Base-by-base conservation (phyloP, 1,284 basidiomycete species). In the Apiotrichum sp. region DNA sequence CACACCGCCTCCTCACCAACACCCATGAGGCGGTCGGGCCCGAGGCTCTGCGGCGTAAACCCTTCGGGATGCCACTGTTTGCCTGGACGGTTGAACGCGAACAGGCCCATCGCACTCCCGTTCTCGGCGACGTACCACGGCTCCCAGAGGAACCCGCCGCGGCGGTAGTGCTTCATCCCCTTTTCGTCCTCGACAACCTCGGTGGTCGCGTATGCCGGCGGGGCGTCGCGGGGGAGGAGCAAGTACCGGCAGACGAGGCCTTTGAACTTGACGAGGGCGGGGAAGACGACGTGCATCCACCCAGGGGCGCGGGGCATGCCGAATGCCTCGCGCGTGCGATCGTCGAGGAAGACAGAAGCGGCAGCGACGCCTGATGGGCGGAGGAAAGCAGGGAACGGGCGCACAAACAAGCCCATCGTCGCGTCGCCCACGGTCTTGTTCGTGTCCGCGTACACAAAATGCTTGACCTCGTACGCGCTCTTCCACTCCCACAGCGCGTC, bases 101-200 rank as follows among this genome's bases (percentile, higher is more conserved):
- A 44, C 1, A 47, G 44, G 16, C 58, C 58, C 16, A 57, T 14
- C 10, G 13, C 39, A 6, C 44, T 11, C 5, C 36, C 46, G 6
- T 22, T 29, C 1, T 35, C 35, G 29, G n/a, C 32, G 22, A 39
- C 36, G 35, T 60, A 60, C 44, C 41, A 60, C 35, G 58, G 58
- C 55, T 60, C 58, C n/a, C 50, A 60, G 36, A 60, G 52, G 52
- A 52, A 60, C 0, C 58, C 58, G 22, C 55, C 14, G 8, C 58
- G 52, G n/a, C 31, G 13, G 33, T 34, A 45, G 22, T 34, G 39
- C 16, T 16, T 40, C 3, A 13, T 16, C 38, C 40, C 34, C 29
- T 48, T 48, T 34, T 47, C 50, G 49, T 41, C 34, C 3, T n/a
- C 5, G 22, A 42, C 16, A 34, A 32, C 48, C 36, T 50, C 31